Conservation (phyloP, 2,329 filamentous ascomycete species). For the Alternaria consortialis region DNA sequence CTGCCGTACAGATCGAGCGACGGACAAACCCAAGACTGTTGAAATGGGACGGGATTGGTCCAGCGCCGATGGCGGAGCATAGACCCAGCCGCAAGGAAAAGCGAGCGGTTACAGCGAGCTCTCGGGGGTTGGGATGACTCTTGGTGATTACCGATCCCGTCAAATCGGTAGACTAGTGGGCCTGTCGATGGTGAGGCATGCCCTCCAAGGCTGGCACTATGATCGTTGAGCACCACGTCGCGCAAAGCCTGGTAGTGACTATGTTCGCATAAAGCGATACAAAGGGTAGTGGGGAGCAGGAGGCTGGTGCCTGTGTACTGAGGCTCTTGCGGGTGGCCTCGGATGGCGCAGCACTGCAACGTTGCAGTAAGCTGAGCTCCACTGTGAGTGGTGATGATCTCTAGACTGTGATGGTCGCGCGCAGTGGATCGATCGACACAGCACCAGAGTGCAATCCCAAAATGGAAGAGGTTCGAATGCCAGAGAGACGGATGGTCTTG, state of each 20-base stretch:
- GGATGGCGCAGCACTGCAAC: slow-evolving; percentile 41
- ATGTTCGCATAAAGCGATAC: slow-evolving; percentile 30
- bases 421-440: slow-evolving; percentile 33
- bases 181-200: slow-evolving; percentile 42
- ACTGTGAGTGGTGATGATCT: slow-evolving; percentile 28
- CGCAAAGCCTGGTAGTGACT: slow-evolving; percentile 43
- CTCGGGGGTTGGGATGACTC: slow-evolving; percentile 39
- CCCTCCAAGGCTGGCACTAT: slow-evolving; percentile 39
- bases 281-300: slow-evolving; percentile 27
- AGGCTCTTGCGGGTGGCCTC: slow-evolving; percentile 40
- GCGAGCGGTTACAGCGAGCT: slow-evolving; percentile 35
- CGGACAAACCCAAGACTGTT: slow-evolving; percentile 35
- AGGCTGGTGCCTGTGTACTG: slow-evolving; percentile 35
- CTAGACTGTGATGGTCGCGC: slow-evolving; percentile 28
- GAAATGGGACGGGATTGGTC: slow-evolving; percentile 39
- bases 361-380: slow-evolving; percentile 45
- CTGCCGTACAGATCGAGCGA: slow-evolving; percentile 24
- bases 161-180: slow-evolving; percentile 44
- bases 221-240: slow-evolving; percentile 46
- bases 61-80: slow-evolving; percentile 29
- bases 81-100: slow-evolving; percentile 41
- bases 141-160: slow-evolving; percentile 47
- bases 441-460: slow-evolving; percentile 32
- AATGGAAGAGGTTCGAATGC: slow-evolving; percentile 31
- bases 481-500: slow-evolving; percentile 32